Evolutionary conservation across 2,329 filamentous ascomycete genomes (phyloP).

Genomic region (Eutypa lata): DNA sequence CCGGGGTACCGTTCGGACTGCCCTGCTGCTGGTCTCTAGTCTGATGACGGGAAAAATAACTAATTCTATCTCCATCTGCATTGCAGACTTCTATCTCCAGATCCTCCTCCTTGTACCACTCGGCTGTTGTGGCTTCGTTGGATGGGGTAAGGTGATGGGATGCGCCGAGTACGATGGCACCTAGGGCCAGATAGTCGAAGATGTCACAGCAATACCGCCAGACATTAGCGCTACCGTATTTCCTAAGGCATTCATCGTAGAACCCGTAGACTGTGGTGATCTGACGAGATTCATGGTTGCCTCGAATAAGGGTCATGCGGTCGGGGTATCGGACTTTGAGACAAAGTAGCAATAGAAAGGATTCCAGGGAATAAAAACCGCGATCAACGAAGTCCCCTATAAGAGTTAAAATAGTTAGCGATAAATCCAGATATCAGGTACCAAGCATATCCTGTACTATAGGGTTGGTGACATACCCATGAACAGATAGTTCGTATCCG

Average conservation of each 20-base stretch:
- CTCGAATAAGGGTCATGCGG: conserved; percentile 91
- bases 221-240: conserved; percentile 95
- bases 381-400: conserved; percentile 94
- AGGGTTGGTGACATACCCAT: conserved; percentile 67
- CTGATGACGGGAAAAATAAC: conserved; percentile 59
- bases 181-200: conserved; percentile 92
- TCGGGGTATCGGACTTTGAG: conserved; percentile 97
- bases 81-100: conserved; percentile 93
- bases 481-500: conserved; percentile 94
- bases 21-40: conserved; percentile 20
- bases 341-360: conserved; percentile 90
- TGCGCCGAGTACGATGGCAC: conserved; percentile 87
- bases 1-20: conserved; percentile 36
- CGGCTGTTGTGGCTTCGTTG: conserved; percentile 42
- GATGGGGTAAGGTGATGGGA: conserved; percentile 56
- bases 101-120: conserved; percentile 61
- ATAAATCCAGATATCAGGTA: not conserved
- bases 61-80: conserved; percentile 75
- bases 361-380: conserved; percentile 96
- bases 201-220: conserved; percentile 98
- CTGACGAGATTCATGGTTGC: conserved; percentile 93
- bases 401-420: conserved; percentile 13
- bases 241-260: conserved; percentile 94
- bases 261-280: conserved; percentile 98
- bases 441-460: not conserved